Evolutionary conservation across 805 yeast species (phyloP), one percentile per base, ranked within the genome.

Genomic region (Saccharomycopsis babjevae): DNA sequence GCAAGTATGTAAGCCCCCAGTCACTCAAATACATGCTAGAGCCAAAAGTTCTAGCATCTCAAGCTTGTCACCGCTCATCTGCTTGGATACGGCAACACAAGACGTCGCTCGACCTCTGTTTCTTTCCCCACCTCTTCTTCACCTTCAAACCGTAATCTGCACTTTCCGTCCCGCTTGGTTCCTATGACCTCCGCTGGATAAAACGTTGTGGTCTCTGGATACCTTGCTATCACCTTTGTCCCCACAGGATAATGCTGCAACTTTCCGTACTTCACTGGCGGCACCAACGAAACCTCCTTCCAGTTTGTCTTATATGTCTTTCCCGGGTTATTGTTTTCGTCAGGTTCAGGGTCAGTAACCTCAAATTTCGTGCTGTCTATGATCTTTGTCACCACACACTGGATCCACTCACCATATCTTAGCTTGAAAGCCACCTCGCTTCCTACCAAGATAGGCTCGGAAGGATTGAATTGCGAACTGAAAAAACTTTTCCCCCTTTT

Each of bases 341-440:
- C 99, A 0, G 99, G 98, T 68, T 94, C 99, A 0, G 98, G 97
- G 71, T 94, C 99, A 67, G 89, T 83, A n/a, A 94, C 92, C 72
- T 94, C 98, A 70, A 86, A 91, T 62, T 82, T 79, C 5, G 66
- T 59, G 20, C 70, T 39, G 62, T 67, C 82, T n/a, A 83, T 73
- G 2, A 93, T 83, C 66, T 82, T 84, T 32, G 85, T 81, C 16
- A 94, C 96, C 68, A 88, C 90, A 74, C 99, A 94, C 71, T 89
- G 97, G 67, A 94, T 90, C 99, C 99, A 94, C 70, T 93, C 98
- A 15, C 82, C 81, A 57, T 86, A 92, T 62, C 79, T 79, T 28
- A 91, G 80, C 69, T 86, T 85, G 74, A 86, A 93, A 1, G 97
- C 98, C 0, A 94, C 97, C 67, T 89, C 96, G 0, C 94, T 81